Percentiles rank a stretch among this genome's conserved stretches.
phyloP scores from a whole-genome alignment of 2,329 filamentous ascomycete species.

The Pseudogymnoascus sp. region DNA sequence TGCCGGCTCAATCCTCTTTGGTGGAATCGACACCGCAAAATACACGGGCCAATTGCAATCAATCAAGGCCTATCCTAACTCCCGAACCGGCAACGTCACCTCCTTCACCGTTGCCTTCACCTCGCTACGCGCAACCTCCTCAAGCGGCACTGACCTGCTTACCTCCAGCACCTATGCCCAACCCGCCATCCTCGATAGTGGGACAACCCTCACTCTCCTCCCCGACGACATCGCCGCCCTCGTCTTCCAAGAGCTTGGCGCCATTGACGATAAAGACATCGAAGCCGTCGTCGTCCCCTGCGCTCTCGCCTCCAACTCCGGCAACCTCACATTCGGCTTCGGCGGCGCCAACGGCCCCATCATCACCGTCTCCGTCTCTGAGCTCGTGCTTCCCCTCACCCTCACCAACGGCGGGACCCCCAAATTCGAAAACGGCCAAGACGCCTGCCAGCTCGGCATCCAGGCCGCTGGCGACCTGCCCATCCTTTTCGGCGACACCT shows the following conservation, averaged over 20 bases:
- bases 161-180: conserved; percentile 31
- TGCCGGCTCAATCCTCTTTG: conserved; percentile 34
- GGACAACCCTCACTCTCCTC: conserved; percentile 58
- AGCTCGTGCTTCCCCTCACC: conserved; percentile 34
- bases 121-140: conserved; percentile 23
- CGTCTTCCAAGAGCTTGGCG: conserved; percentile 38
- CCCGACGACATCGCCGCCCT: conserved; percentile 44
- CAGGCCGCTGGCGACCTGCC: conserved; percentile 20
- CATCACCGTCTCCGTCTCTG: conserved; percentile 37
- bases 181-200: conserved; percentile 53
- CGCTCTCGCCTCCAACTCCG: conserved; percentile 29
- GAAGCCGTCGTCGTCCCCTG: conserved; percentile 44
- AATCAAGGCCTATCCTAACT: conserved; percentile 23
- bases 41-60: conserved; percentile 31
- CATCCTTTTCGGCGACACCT: conserved; percentile 41
- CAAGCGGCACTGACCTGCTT: conserved; percentile 17
- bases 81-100: conserved; percentile 11
- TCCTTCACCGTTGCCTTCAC: conserved; percentile 28
- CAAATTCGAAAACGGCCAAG: conserved; percentile 26
- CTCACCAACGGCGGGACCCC: conserved; percentile 20
- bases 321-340: conserved; percentile 41
- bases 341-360: conserved; percentile 34
- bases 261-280: conserved; percentile 34
- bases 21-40: conserved; percentile 39
- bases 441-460: conserved; percentile 27